Base-by-base conservation (phyloP, 1,284 basidiomycete genomes). In the Cryptococcus deneoformans region DNA sequence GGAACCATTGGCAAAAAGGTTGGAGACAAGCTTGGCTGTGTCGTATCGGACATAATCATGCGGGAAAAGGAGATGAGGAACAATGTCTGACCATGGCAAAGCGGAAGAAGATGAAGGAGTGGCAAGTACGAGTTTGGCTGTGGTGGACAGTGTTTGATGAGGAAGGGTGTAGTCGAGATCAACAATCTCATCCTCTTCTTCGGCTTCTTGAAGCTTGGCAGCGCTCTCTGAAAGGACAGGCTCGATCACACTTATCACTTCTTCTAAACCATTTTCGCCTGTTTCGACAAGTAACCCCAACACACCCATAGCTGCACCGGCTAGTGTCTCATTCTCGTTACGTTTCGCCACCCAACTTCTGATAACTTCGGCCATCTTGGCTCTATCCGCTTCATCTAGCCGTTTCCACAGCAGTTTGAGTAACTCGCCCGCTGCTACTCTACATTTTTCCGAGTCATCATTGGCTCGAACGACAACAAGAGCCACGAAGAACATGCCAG, bases 41-140 rank as follows among this genome's bases (percentile, higher is more conserved):
- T 88, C 88, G 11, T 86, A 85, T 38, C 94, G 87, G 1, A 96
- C 92, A 95, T 94, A 98, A 4, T 90, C 85, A 77, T 99, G 95
- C 10, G 94, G 93, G 78, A 88, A 97, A 8, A 90, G 81, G 2
- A 98, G 82, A 68, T 90, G 85, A 0, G 81, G 69, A 16, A 85
- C 79, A 45, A 96, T 80, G 0, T 80, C 73, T 20, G 78, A 66
- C 92, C 92, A 95, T 3, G 81, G 75, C 1, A 90, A 76, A 52
- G 76, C 78, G 36, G 50, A 54, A 5, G 80, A 72, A 35, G 82
- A 79, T 0, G 87, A 84, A 58, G 85, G 82, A 1, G 84, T 77
- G 36, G 83, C 83, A 38, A 89, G 73, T 10, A 87, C 75, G 9
- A 62, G 61, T 71, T 91, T 92, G 39, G 81, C 78, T 12, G 89